Evolutionary conservation across 306 rosid species (phyloP).

Genomic region (Lathyrus aphaca): DNA sequence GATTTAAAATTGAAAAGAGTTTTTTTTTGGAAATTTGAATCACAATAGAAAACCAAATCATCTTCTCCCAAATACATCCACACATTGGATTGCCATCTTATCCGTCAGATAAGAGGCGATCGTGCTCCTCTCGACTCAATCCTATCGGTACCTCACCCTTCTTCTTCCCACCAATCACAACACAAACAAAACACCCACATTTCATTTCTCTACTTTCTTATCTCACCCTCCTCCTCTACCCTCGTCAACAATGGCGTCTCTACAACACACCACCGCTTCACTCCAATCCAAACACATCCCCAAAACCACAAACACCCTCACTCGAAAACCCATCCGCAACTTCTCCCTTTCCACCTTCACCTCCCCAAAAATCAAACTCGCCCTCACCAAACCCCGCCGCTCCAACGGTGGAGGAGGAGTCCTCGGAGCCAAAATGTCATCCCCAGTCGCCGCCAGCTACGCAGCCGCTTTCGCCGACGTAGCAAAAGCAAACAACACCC

Average conservation of each 20-base stretch:
- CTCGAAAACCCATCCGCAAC: conserved; percentile 48
- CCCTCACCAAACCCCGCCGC: conserved; percentile 41
- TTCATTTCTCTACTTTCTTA: background rate
- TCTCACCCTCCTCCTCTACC: background rate
- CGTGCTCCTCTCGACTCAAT: conserved; percentile 10
- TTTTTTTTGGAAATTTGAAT: background rate
- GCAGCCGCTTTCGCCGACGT: conserved; percentile 78
- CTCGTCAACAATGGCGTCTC: conserved; percentile 64
- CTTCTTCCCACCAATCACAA: conserved; percentile 12
- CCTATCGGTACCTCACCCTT: conserved; percentile 10
- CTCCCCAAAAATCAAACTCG: conserved; percentile 45
- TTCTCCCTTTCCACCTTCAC: conserved; percentile 60
- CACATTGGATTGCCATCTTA: conserved; percentile 46
- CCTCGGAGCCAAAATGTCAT: conserved; percentile 57
- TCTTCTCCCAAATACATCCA: conserved; percentile 35
- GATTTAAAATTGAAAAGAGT: background rate
- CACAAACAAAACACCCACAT: background rate
- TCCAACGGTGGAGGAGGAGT: conserved; percentile 25
- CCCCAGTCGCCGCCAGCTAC: conserved; percentile 72
- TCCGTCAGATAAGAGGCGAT: conserved; percentile 42
- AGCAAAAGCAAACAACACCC: conserved; percentile 62
- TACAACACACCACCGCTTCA: conserved; percentile 63
- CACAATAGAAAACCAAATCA: background rate
- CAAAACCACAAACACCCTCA: conserved; percentile 38
- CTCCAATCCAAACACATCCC: conserved; percentile 65